Conservation (phyloP, 176 grass and related monocot species). For the Paspalum notatum region DNA sequence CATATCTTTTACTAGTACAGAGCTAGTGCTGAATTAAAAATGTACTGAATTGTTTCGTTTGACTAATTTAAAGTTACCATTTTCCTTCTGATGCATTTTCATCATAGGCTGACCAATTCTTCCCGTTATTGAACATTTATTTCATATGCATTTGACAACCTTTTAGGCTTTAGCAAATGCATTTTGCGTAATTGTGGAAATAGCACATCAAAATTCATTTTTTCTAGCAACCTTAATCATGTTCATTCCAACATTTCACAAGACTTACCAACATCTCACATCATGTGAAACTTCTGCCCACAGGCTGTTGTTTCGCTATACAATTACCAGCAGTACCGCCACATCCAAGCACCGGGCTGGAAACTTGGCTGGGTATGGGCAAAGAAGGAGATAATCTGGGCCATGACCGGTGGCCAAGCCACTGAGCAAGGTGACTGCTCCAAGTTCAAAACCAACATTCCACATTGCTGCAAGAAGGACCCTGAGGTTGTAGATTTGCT, state of each 20-base stretch:
- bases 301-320: conserved; percentile 77
- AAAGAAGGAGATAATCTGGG: conserved; percentile 84
- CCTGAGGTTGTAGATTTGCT: conserved; percentile 76
- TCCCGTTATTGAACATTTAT: background rate
- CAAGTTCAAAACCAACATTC: conserved; percentile 61
- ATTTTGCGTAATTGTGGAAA: too few species aligned
- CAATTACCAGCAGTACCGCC: conserved; percentile 86
- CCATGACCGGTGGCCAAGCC: conserved; percentile 66
- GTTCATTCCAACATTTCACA: background rate
- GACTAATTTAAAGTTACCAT: background rate
- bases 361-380: conserved; percentile 75
- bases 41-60: background rate
- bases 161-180: too few species aligned
- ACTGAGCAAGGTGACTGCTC: conserved; percentile 90
- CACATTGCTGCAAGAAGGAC: conserved; percentile 69
- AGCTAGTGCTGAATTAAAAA: background rate
- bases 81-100: conserved; percentile 3
- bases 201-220: too few species aligned
- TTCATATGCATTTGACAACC: conserved; percentile 6
- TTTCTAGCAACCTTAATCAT: background rate
- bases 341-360: conserved; percentile 79
- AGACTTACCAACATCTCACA: background rate
- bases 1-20: background rate
- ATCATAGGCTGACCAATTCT: background rate
- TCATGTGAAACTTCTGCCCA: background rate